These are phyloP conservation scores for Boletus coccyginus DNA, from an alignment of 768 basidiomycete genomes.

Conservation along the genomic window DNA sequence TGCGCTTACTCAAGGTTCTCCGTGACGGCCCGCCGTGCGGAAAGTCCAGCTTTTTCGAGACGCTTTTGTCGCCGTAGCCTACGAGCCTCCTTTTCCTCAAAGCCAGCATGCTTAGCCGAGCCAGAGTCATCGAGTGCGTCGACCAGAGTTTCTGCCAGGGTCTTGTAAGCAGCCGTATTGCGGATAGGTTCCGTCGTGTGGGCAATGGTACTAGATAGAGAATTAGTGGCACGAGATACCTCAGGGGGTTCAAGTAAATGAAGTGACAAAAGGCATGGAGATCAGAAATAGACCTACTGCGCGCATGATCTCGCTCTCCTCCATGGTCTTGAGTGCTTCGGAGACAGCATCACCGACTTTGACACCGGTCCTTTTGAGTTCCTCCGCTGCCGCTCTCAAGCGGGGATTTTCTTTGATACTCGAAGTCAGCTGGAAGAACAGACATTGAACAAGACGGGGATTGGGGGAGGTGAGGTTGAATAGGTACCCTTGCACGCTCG, in stretches of 20 bases:
- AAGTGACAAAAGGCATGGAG: neutral
- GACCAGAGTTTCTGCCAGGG: constrained; percentile 80
- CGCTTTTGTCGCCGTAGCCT: constrained; percentile 76
- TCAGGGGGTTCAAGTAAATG: constrained; percentile 26
- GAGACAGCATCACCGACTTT: constrained; percentile 93
- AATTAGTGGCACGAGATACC: constrained; percentile 84
- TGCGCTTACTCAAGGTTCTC: constrained; percentile 78
- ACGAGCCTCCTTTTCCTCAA: constrained; percentile 91
- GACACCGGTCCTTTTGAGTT: constrained; percentile 84
- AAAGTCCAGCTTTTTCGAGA: constrained; percentile 79
- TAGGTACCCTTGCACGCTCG: constrained; percentile 85
- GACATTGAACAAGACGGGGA: constrained; percentile 1
- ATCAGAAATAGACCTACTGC: constrained; percentile 49
- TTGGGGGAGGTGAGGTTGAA: neutral
- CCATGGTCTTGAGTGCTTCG: constrained; percentile 89
- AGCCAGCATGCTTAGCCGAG: constrained; percentile 91
- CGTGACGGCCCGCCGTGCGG: constrained; percentile 46
- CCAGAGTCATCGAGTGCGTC: constrained; percentile 95
- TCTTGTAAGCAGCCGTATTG: constrained; percentile 93
- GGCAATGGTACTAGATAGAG: constrained; percentile 81
- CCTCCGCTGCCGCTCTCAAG: constrained; percentile 88
- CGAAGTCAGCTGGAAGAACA: constrained; percentile 68
- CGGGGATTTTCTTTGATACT: constrained; percentile 96
- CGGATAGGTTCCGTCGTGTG: constrained; percentile 96
- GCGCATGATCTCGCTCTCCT: constrained; percentile 91